phyloP scores from a whole-genome alignment of 2,329 filamentous ascomycete genomes.

The Chaetothyriales sp. region DNA sequence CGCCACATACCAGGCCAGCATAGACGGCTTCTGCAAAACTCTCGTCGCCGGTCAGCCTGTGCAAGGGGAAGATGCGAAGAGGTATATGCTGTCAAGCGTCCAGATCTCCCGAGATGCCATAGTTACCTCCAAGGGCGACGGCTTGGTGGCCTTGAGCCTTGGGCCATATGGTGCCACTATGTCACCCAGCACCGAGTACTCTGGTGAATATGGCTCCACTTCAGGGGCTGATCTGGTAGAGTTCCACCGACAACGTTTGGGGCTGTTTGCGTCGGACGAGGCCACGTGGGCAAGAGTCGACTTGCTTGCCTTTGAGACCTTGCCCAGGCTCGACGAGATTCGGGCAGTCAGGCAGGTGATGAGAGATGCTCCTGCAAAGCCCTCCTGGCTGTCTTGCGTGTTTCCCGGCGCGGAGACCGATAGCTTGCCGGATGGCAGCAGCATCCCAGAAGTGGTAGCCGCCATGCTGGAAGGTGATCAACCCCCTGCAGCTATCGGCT shows the following conservation, averaged over 20 bases:
- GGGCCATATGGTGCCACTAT: slow-evolving; percentile 55
- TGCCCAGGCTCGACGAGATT: slow-evolving; percentile 49
- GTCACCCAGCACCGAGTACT: slow-evolving; percentile 51
- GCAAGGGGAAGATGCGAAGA: slow-evolving; percentile 15
- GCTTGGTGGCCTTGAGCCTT: slow-evolving; percentile 41
- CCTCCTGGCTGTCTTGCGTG: slow-evolving; percentile 49
- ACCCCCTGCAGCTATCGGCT: slow-evolving; percentile 46
- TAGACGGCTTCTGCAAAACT: slow-evolving; percentile 41
- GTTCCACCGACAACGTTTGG: slow-evolving; percentile 45
- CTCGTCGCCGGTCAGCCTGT: slow-evolving; percentile 5
- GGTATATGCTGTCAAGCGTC: slow-evolving; percentile 24
- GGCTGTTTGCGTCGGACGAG: slow-evolving; percentile 32
- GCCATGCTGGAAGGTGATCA: slow-evolving; percentile 22
- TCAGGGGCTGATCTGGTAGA: slow-evolving; percentile 29
- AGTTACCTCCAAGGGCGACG: neutral
- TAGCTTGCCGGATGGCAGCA: slow-evolving; percentile 44
- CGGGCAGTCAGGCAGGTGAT: slow-evolving; percentile 38
- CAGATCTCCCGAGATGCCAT: slow-evolving; percentile 24
- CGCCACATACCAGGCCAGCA: slow-evolving; percentile 51
- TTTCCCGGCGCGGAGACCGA: slow-evolving; percentile 33
- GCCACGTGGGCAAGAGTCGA: slow-evolving; percentile 29
- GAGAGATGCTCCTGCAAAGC: slow-evolving; percentile 18
- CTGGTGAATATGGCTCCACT: slow-evolving; percentile 40
- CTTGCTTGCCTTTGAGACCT: slow-evolving; percentile 50
- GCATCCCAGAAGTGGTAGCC: slow-evolving; percentile 28